Evolutionary conservation across 768 basidiomycete species (phyloP).

Genomic region (Tremella fuciformis): DNA sequence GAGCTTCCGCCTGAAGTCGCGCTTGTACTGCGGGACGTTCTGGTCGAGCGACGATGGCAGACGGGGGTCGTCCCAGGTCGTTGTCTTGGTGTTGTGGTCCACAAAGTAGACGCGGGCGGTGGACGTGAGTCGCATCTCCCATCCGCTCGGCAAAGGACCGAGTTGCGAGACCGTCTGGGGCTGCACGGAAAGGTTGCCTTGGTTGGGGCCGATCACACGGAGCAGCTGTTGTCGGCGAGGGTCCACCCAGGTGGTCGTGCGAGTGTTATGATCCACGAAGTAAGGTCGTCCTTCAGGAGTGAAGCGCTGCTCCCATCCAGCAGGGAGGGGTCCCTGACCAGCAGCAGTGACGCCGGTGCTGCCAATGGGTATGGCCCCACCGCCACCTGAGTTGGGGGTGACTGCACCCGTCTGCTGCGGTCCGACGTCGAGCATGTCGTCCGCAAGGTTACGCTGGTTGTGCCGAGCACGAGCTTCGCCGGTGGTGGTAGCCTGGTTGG

Average conservation of each 20-base stretch:
- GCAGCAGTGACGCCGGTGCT: constrained; percentile 59
- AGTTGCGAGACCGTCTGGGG: constrained; percentile 95
- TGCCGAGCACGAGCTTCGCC: constrained; percentile 52
- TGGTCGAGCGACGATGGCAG: constrained; percentile 90
- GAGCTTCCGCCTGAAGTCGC: constrained; percentile 97
- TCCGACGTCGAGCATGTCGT: constrained; percentile 52
- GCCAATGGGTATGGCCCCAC: constrained; percentile 35
- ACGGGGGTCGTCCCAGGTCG: constrained; percentile 99
- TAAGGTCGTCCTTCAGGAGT: constrained; percentile 98
- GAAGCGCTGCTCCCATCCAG: constrained; percentile 98
- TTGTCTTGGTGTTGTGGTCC: constrained; percentile 99
- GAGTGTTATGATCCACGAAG: constrained; percentile 98
- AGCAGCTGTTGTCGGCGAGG: constrained; percentile 94
- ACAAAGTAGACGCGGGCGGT: constrained; percentile 99
- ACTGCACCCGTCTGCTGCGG: constrained; percentile 25
- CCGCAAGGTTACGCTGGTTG: constrained; percentile 52
- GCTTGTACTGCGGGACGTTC: constrained; percentile 99
- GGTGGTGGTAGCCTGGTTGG: constrained; percentile 45
- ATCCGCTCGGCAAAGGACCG: constrained; percentile 92
- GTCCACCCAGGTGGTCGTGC: constrained; percentile 99
- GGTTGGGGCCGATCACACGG: constrained; percentile 93
- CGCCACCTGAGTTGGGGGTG: constrained; percentile 30
- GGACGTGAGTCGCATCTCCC: constrained; percentile 99
- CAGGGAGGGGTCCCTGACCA: constrained; percentile 81
- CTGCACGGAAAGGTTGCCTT: constrained; percentile 73